Evolutionary conservation across 2,329 filamentous ascomycete species (phyloP).

Genomic region (Paramyrothecium sp.): DNA sequence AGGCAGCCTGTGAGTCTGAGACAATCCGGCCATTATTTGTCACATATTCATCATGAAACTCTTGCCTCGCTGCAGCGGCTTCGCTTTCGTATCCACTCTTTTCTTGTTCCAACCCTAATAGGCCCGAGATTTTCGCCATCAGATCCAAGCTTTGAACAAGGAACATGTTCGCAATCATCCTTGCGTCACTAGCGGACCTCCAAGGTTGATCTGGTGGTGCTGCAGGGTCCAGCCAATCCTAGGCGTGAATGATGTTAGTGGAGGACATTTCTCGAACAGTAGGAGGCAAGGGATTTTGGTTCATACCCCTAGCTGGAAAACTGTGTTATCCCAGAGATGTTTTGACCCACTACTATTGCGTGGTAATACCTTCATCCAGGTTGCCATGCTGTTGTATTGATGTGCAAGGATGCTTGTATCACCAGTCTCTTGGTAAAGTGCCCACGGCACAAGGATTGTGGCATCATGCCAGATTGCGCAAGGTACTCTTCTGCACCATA

Average conservation of each 20-base stretch:
- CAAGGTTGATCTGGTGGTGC: constrained; percentile 34
- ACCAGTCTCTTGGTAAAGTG: constrained; percentile 30
- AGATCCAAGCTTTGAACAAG: constrained; percentile 36
- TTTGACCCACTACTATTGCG: background rate
- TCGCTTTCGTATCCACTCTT: constrained; percentile 14
- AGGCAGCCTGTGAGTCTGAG: constrained; percentile 35
- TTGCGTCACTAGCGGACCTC: constrained; percentile 30
- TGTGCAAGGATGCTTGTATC: constrained; percentile 31
- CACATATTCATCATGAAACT: constrained; percentile 29
- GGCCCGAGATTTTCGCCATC: constrained; percentile 27
- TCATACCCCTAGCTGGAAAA: constrained; percentile 28
- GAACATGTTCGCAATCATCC: constrained; percentile 41
- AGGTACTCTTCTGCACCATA: constrained; percentile 7
- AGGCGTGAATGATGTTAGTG: background rate
- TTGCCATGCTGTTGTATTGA: constrained; percentile 34
- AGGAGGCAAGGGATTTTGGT: constrained; percentile 24
- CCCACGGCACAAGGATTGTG: constrained; percentile 33
- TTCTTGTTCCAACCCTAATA: constrained; percentile 24
- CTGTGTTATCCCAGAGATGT: background rate
- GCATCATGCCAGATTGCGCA: constrained; percentile 37
- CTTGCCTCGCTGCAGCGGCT: constrained; percentile 12
- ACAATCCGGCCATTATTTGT: constrained; percentile 19
- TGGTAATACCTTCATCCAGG: constrained; percentile 28
- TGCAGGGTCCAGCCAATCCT: constrained; percentile 44
- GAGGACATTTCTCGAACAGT: constrained; percentile 15